Evolutionary conservation across 441 rosid genomes (phyloP).

Genomic region (Pelargonium cotyledonis): DNA sequence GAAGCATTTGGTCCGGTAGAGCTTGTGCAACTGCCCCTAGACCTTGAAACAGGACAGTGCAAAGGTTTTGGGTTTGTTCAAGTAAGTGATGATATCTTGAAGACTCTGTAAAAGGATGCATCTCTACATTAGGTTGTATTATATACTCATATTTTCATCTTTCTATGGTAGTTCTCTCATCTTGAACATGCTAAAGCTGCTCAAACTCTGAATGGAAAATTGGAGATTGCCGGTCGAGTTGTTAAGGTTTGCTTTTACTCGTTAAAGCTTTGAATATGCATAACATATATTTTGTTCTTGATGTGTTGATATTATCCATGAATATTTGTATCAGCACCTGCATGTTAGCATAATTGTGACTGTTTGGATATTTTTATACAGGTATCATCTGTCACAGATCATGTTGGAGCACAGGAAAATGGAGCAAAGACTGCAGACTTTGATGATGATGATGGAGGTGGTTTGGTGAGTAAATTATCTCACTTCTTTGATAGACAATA

Average conservation of each 20-base stretch:
- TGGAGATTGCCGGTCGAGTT: slow-evolving; percentile 84
- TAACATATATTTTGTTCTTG: neutral
- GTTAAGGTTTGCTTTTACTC: slow-evolving; percentile 49
- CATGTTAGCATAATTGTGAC: slow-evolving; percentile 3
- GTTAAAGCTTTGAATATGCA: slow-evolving; percentile 6
- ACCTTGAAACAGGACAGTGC: slow-evolving; percentile 87
- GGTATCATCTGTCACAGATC: slow-evolving; percentile 93
- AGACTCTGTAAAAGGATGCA: slow-evolving; percentile 7
- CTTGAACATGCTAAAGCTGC: slow-evolving; percentile 87
- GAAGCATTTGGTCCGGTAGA: slow-evolving; percentile 92
- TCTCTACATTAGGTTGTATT: neutral
- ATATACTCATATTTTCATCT: slow-evolving; percentile 10
- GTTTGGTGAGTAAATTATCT: slow-evolving; percentile 51
- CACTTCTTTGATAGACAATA: slow-evolving; percentile 9
- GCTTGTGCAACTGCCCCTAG: slow-evolving; percentile 88
- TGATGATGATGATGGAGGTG: slow-evolving; percentile 96
- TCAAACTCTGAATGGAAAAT: slow-evolving; percentile 75
- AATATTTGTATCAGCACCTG: slow-evolving; percentile 1
- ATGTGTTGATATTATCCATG: neutral
- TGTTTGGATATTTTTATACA: slow-evolving; percentile 19
- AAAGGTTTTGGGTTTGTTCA: slow-evolving; percentile 95
- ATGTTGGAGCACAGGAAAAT: slow-evolving; percentile 62
- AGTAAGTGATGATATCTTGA: slow-evolving; percentile 37
- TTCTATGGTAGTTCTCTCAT: slow-evolving; percentile 58
- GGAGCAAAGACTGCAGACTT: slow-evolving; percentile 78